A percentile compares a stretch with the other conserved stretches of the same genome.
Conservation (phyloP, 805 yeast species). For the Scheffersomyces amazonensis region DNA sequence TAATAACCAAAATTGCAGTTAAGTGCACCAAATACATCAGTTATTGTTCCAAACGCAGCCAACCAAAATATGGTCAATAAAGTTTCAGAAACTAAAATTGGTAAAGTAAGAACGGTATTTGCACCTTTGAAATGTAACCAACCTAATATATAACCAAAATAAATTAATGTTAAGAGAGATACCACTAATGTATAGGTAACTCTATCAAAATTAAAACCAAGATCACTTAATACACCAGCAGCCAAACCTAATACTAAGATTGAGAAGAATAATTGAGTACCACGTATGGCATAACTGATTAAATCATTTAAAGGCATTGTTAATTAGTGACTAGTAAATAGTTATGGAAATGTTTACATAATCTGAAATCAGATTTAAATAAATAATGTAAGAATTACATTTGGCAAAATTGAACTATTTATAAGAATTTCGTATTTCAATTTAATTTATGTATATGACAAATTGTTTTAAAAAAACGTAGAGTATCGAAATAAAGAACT, state of each 20-base stretch:
- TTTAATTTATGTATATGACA: too few species aligned
- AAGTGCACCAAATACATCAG: constrained; percentile 5
- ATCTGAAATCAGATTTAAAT: too few species aligned
- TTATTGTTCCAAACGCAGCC: constrained; percentile 6
- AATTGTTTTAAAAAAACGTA: too few species aligned
- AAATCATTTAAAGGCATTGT: too few species aligned
- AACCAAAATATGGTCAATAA: constrained; percentile 3
- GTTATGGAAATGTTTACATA: too few species aligned
- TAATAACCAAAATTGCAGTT: neutral
- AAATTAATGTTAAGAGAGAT: constrained; percentile 2
- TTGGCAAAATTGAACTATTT: too few species aligned
- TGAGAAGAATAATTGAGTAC: constrained; percentile 3
- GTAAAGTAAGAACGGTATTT: constrained; percentile 2
- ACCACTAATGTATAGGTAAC: constrained; percentile 5
- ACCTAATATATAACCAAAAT: constrained; percentile 4
- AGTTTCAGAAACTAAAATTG: constrained; percentile 4
- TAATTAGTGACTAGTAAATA: too few species aligned
- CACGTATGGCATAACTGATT: constrained; percentile 6
- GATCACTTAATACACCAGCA: constrained; percentile 5
- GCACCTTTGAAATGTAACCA: constrained; percentile 1
- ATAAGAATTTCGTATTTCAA: too few species aligned
- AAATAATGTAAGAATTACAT: too few species aligned
- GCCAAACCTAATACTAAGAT: constrained; percentile 4
- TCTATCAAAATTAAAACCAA: constrained; percentile 3
- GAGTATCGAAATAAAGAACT: too few species aligned